These are phyloP conservation scores for Calocera cornea DNA, from an alignment of 768 basidiomycete species.

Conservation along the genomic window DNA sequence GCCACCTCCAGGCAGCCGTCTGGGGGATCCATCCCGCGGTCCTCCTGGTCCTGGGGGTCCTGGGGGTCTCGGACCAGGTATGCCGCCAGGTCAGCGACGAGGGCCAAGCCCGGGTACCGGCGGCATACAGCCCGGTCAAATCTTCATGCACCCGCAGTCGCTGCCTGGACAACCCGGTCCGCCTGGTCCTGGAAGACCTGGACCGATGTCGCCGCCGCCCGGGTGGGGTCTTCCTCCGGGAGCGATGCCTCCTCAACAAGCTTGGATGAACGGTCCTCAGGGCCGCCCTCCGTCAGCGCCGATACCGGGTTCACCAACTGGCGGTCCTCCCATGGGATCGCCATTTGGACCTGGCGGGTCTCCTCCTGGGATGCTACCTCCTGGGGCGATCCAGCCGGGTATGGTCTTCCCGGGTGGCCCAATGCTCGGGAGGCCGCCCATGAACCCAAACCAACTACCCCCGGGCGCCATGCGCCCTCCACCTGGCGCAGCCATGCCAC, in stretches of 20 bases:
- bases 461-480: slow-evolving; percentile 14
- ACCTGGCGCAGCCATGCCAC: slow-evolving; percentile 1
- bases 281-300: neutral
- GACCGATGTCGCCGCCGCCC: neutral
- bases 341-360: neutral
- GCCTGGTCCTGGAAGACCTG: neutral
- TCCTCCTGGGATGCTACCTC: neutral
- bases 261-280: slow-evolving; percentile 1
- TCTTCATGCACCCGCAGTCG: slow-evolving; percentile 12
- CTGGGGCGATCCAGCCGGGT: slow-evolving; percentile 12
- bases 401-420: slow-evolving; percentile 8
- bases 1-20: slow-evolving; percentile 3
- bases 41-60: slow-evolving; percentile 24
- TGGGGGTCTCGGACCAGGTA: slow-evolving; percentile 6
- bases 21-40: slow-evolving; percentile 21
- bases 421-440: slow-evolving; percentile 4
- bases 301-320: neutral
- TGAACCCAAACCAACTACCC: slow-evolving; percentile 14
- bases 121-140: slow-evolving; percentile 20
- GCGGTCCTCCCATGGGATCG: neutral
- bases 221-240: slow-evolving; percentile 13
- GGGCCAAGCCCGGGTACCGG: neutral
- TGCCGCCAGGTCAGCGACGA: slow-evolving; percentile 11
- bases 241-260: slow-evolving; percentile 12
- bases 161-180: neutral